Conservation (phyloP, 257 asterid genomes). For the Leptodermis oblonga region DNA sequence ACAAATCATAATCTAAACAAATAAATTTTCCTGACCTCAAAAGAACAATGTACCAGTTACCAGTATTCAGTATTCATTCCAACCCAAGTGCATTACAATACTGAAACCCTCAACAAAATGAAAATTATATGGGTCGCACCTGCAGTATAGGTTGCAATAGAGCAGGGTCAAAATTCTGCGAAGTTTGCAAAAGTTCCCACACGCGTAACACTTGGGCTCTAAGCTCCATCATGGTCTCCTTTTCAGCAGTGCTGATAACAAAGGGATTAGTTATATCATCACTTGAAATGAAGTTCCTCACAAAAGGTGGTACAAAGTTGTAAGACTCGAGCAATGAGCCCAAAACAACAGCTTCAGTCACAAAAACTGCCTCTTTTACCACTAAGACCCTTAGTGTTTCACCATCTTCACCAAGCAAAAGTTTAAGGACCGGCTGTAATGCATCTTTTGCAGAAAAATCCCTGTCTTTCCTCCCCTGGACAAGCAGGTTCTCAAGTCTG, state of each 20-base stretch:
- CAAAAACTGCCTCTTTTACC: slow-evolving; percentile 81
- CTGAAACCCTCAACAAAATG: background rate
- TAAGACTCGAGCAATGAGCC: slow-evolving; percentile 76
- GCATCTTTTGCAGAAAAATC: slow-evolving; percentile 96
- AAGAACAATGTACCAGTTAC: background rate
- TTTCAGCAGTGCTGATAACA: slow-evolving; percentile 51
- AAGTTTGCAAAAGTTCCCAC: slow-evolving; percentile 79
- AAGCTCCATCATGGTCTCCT: slow-evolving; percentile 76
- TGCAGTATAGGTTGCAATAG: slow-evolving; percentile 80
- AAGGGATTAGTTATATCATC: slow-evolving; percentile 53
- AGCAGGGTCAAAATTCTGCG: slow-evolving; percentile 79
- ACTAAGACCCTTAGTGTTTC: slow-evolving; percentile 72
- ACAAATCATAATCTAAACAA: background rate
- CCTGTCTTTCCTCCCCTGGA: slow-evolving; percentile 78
- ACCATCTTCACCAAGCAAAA: slow-evolving; percentile 83
- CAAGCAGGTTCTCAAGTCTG: slow-evolving; percentile 95
- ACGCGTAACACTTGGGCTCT: slow-evolving; percentile 84
- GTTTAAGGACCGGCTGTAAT: slow-evolving; percentile 88
- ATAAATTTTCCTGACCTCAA: background rate
- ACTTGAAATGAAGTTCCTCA: slow-evolving; percentile 51
- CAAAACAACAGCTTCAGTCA: slow-evolving; percentile 76
- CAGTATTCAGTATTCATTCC: background rate
- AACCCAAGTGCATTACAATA: slow-evolving; percentile 10
- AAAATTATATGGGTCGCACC: slow-evolving; percentile 36
- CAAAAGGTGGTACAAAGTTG: slow-evolving; percentile 47